Conservation (phyloP, 192 early-diverging fungal genomes). For the Coemansia sp. region DNA sequence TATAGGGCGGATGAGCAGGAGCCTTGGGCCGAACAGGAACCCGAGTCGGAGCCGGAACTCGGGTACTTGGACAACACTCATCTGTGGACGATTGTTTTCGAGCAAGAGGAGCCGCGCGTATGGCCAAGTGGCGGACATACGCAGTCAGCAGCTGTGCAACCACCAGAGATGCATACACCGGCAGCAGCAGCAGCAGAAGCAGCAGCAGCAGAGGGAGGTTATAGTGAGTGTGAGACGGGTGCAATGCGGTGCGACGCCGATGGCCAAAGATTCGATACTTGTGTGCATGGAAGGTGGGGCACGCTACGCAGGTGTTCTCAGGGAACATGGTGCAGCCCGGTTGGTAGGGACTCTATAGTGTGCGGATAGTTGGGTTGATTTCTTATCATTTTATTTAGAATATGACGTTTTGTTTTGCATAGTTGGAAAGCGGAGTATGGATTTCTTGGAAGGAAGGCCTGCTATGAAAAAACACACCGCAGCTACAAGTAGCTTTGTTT, state of each 20-base stretch:
- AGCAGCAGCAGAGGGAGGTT: not conserved
- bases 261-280: constrained; percentile 29
- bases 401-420: not conserved
- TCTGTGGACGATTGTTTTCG: not conserved
- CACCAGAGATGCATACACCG: too few species aligned
- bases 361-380: constrained; percentile 18
- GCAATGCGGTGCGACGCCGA: constrained; percentile 21
- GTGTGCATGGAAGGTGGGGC: constrained; percentile 40
- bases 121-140: not conserved
- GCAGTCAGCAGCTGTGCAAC: too few species aligned
- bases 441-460: too few species aligned
- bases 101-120: not conserved
- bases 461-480: too few species aligned
- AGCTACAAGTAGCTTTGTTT: too few species aligned
- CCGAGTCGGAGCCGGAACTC: not conserved
- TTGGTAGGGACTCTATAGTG: constrained; percentile 16
- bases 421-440: not conserved
- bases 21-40: not conserved
- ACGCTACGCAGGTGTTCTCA: constrained; percentile 27
- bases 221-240: not conserved
- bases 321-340: constrained; percentile 25
- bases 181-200: too few species aligned
- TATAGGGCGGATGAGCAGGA: not conserved
- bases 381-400: too few species aligned
- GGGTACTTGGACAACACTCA: not conserved